Percentiles rank a stretch among this genome's conserved stretches.
These are phyloP conservation scores for Dendrostoma leiphaemia DNA, from an alignment of 2,329 filamentous ascomycete genomes.

Conservation along the genomic window DNA sequence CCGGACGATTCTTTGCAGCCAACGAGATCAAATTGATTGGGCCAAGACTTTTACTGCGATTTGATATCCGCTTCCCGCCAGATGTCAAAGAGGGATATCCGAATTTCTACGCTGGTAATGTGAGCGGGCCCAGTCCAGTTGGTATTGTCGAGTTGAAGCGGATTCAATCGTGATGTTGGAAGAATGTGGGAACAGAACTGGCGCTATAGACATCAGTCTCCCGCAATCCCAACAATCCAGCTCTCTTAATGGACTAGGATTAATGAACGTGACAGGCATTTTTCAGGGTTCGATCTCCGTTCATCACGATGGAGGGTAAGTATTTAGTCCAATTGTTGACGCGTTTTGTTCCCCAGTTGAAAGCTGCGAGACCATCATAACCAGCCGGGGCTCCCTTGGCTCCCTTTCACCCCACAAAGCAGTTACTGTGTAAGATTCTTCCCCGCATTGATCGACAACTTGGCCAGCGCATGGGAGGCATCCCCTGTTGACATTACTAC, in stretches of 20 bases:
- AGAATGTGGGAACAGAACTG: no score
- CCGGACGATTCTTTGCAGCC: slow-evolving; percentile 28
- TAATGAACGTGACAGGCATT: no score
- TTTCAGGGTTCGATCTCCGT: no score
- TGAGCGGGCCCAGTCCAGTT: slow-evolving; percentile 2
- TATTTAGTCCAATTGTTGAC: no score
- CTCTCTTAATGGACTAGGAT: not conserved
- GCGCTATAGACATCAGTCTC: no score
- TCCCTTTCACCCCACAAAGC: not conserved
- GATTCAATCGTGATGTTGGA: not conserved
- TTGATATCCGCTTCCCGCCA: slow-evolving; percentile 14
- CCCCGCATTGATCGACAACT: not conserved
- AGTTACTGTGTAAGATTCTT: not conserved
- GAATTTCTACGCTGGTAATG: slow-evolving; percentile 4
- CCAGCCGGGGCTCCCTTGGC: no score
- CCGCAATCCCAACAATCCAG: no score
- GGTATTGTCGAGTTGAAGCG: slow-evolving; percentile 8
- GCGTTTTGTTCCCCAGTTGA: no score
- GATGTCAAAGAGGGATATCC: slow-evolving; percentile 9
- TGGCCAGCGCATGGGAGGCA: not conserved
- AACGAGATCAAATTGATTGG: slow-evolving; percentile 26
- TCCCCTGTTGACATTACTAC: no score
- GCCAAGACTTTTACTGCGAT: slow-evolving; percentile 22
- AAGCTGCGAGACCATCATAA: not conserved
- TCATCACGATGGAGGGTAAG: no score